Evolutionary conservation across 352 stramenopile genomes (phyloP).

Genomic region (Pythium aphanidermatum): DNA sequence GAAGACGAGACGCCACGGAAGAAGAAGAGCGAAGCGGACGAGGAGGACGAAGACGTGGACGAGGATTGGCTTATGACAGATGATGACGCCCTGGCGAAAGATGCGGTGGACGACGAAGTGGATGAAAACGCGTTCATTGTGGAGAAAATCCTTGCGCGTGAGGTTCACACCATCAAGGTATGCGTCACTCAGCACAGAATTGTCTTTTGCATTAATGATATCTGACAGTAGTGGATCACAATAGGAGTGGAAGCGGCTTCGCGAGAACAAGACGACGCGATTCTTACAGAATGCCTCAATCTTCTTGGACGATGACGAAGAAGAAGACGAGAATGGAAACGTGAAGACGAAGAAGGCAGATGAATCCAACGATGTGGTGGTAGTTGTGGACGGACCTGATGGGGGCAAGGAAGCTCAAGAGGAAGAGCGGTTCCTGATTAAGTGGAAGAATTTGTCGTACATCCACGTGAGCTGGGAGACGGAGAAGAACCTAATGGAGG

Average conservation of each 20-base stretch:
- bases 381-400: constrained; percentile 11
- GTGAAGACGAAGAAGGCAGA: constrained; percentile 1
- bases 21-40: background rate
- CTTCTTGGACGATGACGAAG: constrained; percentile 60
- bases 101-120: constrained; percentile 19
- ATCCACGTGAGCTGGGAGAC: constrained; percentile 90
- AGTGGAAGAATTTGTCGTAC: constrained; percentile 88
- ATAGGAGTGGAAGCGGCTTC: constrained; percentile 67
- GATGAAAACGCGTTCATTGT: constrained; percentile 78
- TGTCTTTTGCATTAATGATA: constrained; percentile 2
- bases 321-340: constrained; percentile 20
- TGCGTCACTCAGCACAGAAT: background rate
- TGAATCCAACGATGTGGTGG: constrained; percentile 10
- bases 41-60: constrained; percentile 7
- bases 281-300: constrained; percentile 80
- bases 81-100: constrained; percentile 2
- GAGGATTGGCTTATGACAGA: constrained; percentile 10
- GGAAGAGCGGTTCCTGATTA: constrained; percentile 85
- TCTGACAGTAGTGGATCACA: background rate
- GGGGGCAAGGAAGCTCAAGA: constrained; percentile 22
- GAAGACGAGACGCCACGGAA: constrained; percentile 7
- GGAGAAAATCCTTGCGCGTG: constrained; percentile 73
- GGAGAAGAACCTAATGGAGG: constrained; percentile 72
- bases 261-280: constrained; percentile 61
- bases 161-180: constrained; percentile 66